Conservation (phyloP, 371 early-diverging fungal genomes). For the Sporodiniella umbellata region DNA sequence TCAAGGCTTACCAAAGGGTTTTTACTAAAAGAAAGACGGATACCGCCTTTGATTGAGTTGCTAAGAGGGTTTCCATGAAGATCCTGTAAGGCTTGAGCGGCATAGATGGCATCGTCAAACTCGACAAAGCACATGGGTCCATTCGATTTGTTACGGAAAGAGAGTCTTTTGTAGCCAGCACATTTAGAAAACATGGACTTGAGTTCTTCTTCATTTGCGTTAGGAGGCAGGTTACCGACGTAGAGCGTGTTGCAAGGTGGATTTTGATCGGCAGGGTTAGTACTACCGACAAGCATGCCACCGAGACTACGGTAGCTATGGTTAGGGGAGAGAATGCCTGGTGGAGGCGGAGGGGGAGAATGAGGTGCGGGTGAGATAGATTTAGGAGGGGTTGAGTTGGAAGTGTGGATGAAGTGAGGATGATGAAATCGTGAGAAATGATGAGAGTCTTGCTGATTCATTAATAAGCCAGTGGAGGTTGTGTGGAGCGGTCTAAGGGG, state of each 20-base stretch:
- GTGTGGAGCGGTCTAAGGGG: conserved; percentile 9
- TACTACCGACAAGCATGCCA: conserved; percentile 19
- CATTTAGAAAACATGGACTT: conserved; percentile 67
- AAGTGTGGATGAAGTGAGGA: conserved; percentile 12
- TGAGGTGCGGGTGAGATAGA: conserved; percentile 21
- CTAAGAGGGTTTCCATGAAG: conserved; percentile 74
- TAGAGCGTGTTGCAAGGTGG: conserved; percentile 94
- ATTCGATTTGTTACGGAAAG: conserved; percentile 71
- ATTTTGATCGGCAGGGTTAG: conserved; percentile 81
- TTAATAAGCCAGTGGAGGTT: conserved; percentile 13
- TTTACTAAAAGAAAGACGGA: conserved; percentile 88
- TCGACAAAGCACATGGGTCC: conserved; percentile 92
- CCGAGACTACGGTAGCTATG: conserved; percentile 19
- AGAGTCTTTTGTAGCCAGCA: conserved; percentile 80
- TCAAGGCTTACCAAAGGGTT: conserved; percentile 78
- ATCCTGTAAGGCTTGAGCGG: conserved; percentile 80
- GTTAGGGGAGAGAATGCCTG: conserved; percentile 19
- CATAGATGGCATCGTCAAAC: conserved; percentile 84
- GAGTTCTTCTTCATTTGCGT: conserved; percentile 80
- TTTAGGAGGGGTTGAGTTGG: conserved; percentile 30
- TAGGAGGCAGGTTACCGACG: conserved; percentile 84
- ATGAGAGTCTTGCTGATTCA: conserved; percentile 12
- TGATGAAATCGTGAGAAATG: conserved; percentile 11
- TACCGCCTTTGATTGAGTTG: conserved; percentile 85
- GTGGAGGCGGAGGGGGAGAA: conserved; percentile 31